Conservation (phyloP, 2,329 filamentous ascomycete species). For the Stachybotrys chartarum region DNA sequence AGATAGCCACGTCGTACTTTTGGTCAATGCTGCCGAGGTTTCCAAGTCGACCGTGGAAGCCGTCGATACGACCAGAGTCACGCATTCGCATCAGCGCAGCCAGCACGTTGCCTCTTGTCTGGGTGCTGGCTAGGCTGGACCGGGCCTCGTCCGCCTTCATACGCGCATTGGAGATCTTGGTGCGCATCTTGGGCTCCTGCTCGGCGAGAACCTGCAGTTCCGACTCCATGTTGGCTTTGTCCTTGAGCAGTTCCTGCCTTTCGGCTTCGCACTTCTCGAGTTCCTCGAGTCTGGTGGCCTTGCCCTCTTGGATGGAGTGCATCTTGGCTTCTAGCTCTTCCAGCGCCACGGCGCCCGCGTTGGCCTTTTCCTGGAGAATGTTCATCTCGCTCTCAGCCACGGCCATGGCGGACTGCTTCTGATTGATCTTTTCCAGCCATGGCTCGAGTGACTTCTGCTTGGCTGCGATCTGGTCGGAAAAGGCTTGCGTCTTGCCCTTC, state of each 20-base stretch:
- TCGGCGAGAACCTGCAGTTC: slow-evolving; percentile 66
- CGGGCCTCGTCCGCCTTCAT: slow-evolving; percentile 96
- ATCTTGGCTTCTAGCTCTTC: slow-evolving; percentile 81
- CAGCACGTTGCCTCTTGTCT: slow-evolving; percentile 88
- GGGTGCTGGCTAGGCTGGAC: slow-evolving; percentile 80
- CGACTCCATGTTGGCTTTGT: slow-evolving; percentile 62
- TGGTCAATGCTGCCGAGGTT: slow-evolving; percentile 91
- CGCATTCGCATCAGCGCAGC: slow-evolving; percentile 89
- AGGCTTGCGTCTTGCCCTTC: slow-evolving; percentile 91
- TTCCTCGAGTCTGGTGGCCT: slow-evolving; percentile 63
- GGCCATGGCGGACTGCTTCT: slow-evolving; percentile 89
- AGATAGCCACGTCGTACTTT: slow-evolving; percentile 96
- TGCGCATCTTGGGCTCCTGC: slow-evolving; percentile 75
- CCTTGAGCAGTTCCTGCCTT: slow-evolving; percentile 65
- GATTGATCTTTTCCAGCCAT: slow-evolving; percentile 95
- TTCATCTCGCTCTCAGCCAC: slow-evolving; percentile 92
- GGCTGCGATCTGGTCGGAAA: slow-evolving; percentile 83
- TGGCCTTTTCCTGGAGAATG: slow-evolving; percentile 84
- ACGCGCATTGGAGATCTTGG: slow-evolving; percentile 79
- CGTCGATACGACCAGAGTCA: slow-evolving; percentile 92
- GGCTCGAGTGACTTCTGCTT: slow-evolving; percentile 95
- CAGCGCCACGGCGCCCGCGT: slow-evolving; percentile 75
- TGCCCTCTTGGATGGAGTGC: slow-evolving; percentile 61
- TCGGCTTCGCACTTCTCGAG: slow-evolving; percentile 70
- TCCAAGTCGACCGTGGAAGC: slow-evolving; percentile 90